Base-by-base conservation (phyloP, 2,329 filamentous ascomycete genomes). In the Monosporascus sp. region DNA sequence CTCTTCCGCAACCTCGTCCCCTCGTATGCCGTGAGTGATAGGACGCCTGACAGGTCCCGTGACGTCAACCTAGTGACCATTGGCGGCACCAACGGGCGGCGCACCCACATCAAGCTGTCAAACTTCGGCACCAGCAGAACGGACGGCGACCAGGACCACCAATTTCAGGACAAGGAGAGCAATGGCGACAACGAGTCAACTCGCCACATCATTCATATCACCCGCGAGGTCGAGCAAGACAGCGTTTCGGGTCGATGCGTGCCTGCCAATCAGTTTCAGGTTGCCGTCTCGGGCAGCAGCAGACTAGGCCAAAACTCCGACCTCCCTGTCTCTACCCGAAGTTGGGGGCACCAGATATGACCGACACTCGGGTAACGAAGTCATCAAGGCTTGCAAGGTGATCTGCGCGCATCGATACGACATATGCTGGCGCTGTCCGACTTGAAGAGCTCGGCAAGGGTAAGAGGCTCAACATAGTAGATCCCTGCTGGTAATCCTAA, bases 61-160 rank as follows among this genome's bases (percentile, higher is more conserved):
- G 52, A 54, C 52, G 52, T 54, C 17, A 51, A 50, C 31, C 52
- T 54, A 37, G 52, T 54, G 7, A 54, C 52, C 35, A 54, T 54
- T 19, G 52, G 52, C 20, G 52, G 52, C 22, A 24, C 22, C 22
- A 24, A 24, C n/a, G 52, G 52, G 2, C 41, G 52, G 1, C 31
- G 43, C 14, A 43, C 17, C 41, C 40, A 48, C 9, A 51, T 51
- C 52, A 54, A 54, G 49, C 43, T 54, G 17, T 24, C 22, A 24
- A 24, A 24, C 5, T 3, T 24, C 22, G 22, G 22, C 22, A 24
- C 3, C 22, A 24, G 22, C 22, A 24, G 52, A 54, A 9, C 27
- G 48, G n/a, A 44, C 52, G 37, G 51, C 51, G 31, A 8, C 41
- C 19, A 35, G 37, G 47, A 53, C n/a, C 38, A 44, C 24, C 38